Base-by-base conservation (phyloP, 2,329 filamentous ascomycete species). In the Verticillium alfalfae region DNA sequence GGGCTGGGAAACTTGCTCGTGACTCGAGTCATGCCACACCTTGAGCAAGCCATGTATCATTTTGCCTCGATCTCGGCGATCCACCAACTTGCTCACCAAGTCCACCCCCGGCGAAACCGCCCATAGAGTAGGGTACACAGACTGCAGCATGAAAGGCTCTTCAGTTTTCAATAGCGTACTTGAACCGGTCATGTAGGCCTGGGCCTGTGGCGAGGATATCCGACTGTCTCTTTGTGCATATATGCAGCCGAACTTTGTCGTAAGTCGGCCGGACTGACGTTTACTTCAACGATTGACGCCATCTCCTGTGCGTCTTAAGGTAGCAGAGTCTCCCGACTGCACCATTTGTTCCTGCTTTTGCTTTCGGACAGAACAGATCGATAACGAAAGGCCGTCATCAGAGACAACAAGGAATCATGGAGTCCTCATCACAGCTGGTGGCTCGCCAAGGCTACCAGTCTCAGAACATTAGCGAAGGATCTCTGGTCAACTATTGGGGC, bases 401-500 rank as follows among this genome's bases (percentile, higher is more conserved):
- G 3, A 22, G 6, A 12, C 52, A 56, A 38, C n/a, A 63, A 60
- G 22, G 26, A 31, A 5, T 58, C 49, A 65, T 34, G 63, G 31
- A 56, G 49, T 52, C 41, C 49, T 60, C 31, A 57, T 45, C 45
- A n/a, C 36, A 61, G 38, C 34, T 67, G 62, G 62, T 62, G 13
- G 55, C 64, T 34, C 60, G 60, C 64, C 70, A 70, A 31, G 77
- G 79, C 65, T 79, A 81, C 63, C 79, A 81, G 64, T 75, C 80
- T 61, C 72, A 73, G 62, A 72, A 66, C 37, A 70, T 72, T 10
- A 75, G 72, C n/a, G 65, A 66, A 12, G 45, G 45, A 34, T 58
- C 61, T 15, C 60, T 76, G 13, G 72, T 78, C 60, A 71, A 71
- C 49, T 78, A 82, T 67, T 82, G 79, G 79, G 79, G 79, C 45